Conservation (phyloP, 2,329 filamentous ascomycete genomes). For the Plenodomus tracheiphilus region DNA sequence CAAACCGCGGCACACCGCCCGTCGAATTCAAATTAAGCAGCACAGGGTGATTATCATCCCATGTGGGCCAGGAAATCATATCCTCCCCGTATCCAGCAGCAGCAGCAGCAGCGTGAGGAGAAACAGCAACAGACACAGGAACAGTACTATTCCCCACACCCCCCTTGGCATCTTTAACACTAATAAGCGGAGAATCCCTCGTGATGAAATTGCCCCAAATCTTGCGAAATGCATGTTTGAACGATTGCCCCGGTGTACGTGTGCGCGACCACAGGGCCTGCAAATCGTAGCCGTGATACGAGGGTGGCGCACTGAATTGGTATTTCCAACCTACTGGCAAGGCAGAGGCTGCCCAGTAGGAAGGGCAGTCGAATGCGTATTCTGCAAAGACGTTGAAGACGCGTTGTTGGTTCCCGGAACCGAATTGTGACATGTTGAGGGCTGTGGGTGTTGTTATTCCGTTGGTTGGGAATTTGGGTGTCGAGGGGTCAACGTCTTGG, state of each 20-base stretch:
- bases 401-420: constrained; percentile 40
- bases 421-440: constrained; percentile 34
- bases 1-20: constrained; percentile 23
- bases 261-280: constrained; percentile 35
- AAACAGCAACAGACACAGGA: constrained; percentile 5
- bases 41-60: constrained; percentile 18
- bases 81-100: constrained; percentile 12
- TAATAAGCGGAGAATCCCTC: constrained; percentile 29
- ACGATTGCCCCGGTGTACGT: constrained; percentile 24
- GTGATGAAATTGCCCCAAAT: constrained; percentile 41
- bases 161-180: constrained; percentile 31
- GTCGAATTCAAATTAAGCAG: constrained; percentile 38
- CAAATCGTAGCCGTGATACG: constrained; percentile 40
- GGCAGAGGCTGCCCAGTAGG: constrained; percentile 46
- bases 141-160: constrained; percentile 27
- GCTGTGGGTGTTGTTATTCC: constrained; percentile 26
- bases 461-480: constrained; percentile 32
- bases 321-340: constrained; percentile 40
- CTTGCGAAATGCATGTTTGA: constrained; percentile 39
- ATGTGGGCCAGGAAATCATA: constrained; percentile 34
- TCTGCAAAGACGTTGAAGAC: constrained; percentile 51
- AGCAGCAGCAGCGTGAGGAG: background rate
- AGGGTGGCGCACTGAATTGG: constrained; percentile 33
- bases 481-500: constrained; percentile 21
- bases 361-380: constrained; percentile 49